Base-by-base conservation (phyloP, 192 early-diverging fungal species). In the Coemansia sp. region DNA sequence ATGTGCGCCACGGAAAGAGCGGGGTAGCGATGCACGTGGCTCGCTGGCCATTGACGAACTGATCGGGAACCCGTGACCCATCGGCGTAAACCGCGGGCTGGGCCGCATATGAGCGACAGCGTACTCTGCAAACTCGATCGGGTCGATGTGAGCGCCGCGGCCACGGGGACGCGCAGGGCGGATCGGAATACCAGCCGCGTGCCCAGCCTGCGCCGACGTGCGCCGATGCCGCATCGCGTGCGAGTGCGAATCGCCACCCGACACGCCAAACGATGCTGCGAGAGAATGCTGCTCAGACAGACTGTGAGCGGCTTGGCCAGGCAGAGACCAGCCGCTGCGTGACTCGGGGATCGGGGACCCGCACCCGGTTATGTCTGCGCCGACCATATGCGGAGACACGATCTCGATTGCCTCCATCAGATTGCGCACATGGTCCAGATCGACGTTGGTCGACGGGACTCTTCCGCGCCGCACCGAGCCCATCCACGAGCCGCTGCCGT, bases 351-450 rank as follows among this genome's bases (percentile, higher is more conserved):
- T 65, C 48, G 72, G 72, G 58, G 72, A 75, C 17, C 67, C 72
- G 54, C 50, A 36, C 38, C 58, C 67, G 51, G 52, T 59, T 29
- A 74, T 33, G 52, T 75, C 67, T 51, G 66, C 62, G 38, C 72
- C 72, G 32, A 75, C 57, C 60, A 73, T 67, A 55, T 73, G 63
- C n/a, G 71, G 71, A 52, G 71, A 73, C 55, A 73, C 71, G 31
- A 73, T 73, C 60, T 73, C 71, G 28, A 73, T 67, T 3, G 71
- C 71, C 64, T 73, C 71, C 71, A 73, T 73, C 28, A 73, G 65
- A 45, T 63, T 73, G 66, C 72, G 72, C 61, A 73, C 72, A 58
- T 73, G 72, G 48, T 73, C 71, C 60, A 73, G 60, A 36, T 73
- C 71, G 25, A 73, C 65, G 12, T 30, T 58, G 2, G 64, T 18